phyloP scores from a whole-genome alignment of 306 rosid genomes.

The Cucurbita moschata region DNA sequence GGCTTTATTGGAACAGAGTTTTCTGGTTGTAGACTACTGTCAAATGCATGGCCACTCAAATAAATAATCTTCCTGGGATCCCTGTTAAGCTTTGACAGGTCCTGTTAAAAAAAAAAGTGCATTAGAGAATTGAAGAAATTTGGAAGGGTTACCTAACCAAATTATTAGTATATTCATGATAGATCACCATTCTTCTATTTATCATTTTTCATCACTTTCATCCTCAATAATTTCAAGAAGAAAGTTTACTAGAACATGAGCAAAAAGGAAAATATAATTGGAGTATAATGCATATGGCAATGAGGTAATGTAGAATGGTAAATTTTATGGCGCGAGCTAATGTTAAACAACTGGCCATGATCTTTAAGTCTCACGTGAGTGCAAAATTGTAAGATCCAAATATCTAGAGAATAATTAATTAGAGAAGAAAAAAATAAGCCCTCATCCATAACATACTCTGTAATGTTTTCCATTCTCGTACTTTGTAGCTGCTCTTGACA shows the following conservation, averaged over 20 bases:
- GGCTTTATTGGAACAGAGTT: slow-evolving; percentile 68
- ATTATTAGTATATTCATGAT: neutral
- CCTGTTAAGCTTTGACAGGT: slow-evolving; percentile 79
- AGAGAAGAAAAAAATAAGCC: neutral
- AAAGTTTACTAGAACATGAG: neutral
- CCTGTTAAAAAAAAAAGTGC: slow-evolving; percentile 30
- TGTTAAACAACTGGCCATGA: neutral
- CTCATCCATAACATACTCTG: slow-evolving; percentile 43
- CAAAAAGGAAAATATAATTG: neutral
- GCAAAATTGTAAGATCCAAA: neutral
- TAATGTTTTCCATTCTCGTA: slow-evolving; percentile 83
- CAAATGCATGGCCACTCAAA: slow-evolving; percentile 84
- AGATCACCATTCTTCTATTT: neutral
- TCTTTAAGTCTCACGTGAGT: neutral
- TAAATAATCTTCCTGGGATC: slow-evolving; percentile 71
- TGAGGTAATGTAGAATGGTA: neutral
- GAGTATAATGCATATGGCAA: neutral
- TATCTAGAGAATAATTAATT: neutral
- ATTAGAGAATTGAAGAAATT: neutral
- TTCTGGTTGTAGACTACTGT: slow-evolving; percentile 75
- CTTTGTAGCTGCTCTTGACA: slow-evolving; percentile 83
- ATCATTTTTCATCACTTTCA: neutral
- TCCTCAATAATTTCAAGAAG: neutral
- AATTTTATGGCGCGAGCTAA: neutral
- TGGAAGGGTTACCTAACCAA: neutral